Percentiles rank a stretch among this genome's conserved stretches.
Evolutionary conservation across 768 basidiomycete genomes (phyloP).

Genomic region (Polyporus arcularius): DNA sequence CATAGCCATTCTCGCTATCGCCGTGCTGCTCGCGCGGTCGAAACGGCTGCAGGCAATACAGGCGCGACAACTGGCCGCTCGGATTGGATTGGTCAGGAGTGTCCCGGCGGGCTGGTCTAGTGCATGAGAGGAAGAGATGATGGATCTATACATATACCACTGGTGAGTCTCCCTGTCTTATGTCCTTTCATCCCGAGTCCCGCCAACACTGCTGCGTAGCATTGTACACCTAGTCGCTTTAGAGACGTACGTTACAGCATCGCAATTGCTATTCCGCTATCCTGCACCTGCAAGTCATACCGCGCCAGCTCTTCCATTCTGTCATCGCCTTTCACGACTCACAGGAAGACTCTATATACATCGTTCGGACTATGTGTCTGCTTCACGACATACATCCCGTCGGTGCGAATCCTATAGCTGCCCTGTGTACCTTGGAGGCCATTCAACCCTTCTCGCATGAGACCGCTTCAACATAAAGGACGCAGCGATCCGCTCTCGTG

Average conservation of each 20-base stretch:
- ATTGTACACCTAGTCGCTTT: neutral
- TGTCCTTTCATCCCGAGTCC: neutral
- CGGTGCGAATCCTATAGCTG: no score
- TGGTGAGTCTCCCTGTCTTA: neutral
- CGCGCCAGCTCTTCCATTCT: no score
- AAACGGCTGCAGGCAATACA: constrained; percentile 70
- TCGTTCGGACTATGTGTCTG: no score
- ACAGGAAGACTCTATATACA: no score
- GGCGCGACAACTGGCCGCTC: constrained; percentile 79
- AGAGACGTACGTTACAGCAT: neutral
- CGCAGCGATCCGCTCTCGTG: no score
- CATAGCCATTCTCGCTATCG: constrained; percentile 66
- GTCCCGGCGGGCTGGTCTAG: constrained; percentile 31
- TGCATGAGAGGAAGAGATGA: constrained; percentile 3
- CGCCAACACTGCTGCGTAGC: neutral
- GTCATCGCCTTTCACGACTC: no score
- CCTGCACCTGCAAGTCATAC: neutral
- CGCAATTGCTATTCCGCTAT: neutral
- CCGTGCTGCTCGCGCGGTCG: constrained; percentile 68
- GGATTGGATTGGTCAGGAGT: constrained; percentile 73
- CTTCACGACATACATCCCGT: no score
- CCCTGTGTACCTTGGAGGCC: no score
- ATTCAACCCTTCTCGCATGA: no score
- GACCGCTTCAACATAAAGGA: no score
- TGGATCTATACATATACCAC: neutral